These are phyloP conservation scores for Alnus glutinosa DNA, from an alignment of 306 rosid genomes.

Conservation along the genomic window DNA sequence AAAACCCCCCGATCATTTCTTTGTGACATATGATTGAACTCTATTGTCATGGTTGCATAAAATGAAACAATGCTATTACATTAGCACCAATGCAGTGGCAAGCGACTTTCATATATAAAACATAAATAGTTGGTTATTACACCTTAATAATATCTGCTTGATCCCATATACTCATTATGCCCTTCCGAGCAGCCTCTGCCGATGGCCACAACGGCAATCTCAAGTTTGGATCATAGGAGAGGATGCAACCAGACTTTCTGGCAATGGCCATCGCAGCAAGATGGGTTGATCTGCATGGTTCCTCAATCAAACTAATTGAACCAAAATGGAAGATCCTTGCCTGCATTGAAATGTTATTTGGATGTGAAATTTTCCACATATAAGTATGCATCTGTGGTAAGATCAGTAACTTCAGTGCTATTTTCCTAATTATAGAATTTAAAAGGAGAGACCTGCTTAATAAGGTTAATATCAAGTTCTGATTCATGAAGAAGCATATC, in stretches of 20 bases:
- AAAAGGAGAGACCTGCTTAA: slow-evolving; percentile 50
- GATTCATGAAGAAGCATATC: slow-evolving; percentile 86
- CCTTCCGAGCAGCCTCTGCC: slow-evolving; percentile 62
- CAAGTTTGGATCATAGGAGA: slow-evolving; percentile 91
- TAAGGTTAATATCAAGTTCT: slow-evolving; percentile 68
- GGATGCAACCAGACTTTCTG: slow-evolving; percentile 70
- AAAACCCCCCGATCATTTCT: slow-evolving; percentile 19
- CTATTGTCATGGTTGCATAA: neutral
- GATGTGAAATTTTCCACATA: slow-evolving; percentile 10
- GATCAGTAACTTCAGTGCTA: neutral
- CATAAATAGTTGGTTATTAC: neutral
- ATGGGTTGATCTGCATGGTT: slow-evolving; percentile 82
- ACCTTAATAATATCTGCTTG: slow-evolving; percentile 91
- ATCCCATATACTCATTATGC: slow-evolving; percentile 85
- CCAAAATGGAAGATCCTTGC: slow-evolving; percentile 86
- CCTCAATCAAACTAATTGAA: slow-evolving; percentile 91
- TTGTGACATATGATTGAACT: neutral
- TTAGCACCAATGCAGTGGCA: neutral
- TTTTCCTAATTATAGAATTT: slow-evolving; percentile 4
- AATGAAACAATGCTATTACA: neutral
- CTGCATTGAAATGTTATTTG: slow-evolving; percentile 42
- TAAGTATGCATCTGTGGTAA: neutral
- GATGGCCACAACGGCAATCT: slow-evolving; percentile 91
- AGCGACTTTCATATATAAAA: neutral
- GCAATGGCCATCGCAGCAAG: slow-evolving; percentile 80